phyloP scores from a whole-genome alignment of 805 yeast genomes.

The Metschnikowia anglica region DNA sequence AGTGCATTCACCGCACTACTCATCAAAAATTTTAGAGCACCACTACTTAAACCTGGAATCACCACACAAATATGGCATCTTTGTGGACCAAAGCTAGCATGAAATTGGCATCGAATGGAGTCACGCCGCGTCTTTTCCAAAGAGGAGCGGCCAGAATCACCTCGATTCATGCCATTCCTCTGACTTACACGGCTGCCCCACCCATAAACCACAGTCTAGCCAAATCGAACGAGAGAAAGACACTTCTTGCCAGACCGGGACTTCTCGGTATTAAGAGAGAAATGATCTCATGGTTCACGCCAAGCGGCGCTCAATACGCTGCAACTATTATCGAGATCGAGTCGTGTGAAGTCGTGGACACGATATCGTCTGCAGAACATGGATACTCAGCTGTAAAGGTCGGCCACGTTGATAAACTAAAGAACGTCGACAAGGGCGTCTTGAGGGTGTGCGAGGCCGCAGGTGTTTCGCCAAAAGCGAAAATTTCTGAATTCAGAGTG shows the following conservation, averaged over 20 bases:
- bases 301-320: conserved; percentile 66
- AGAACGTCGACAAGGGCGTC: conserved; percentile 55
- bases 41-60: background rate
- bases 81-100: conserved; percentile 12
- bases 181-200: conserved; percentile 47
- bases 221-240: conserved; percentile 67
- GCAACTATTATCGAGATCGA: conserved; percentile 88
- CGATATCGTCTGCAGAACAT: conserved; percentile 65
- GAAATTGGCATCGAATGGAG: conserved; percentile 7
- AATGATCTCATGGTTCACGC: conserved; percentile 81
- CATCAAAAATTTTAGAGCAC: conserved; percentile 9
- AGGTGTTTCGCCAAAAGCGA: conserved; percentile 77
- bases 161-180: conserved; percentile 53
- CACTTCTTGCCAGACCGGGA: conserved; percentile 78
- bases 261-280: conserved; percentile 81
- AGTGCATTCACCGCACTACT: conserved; percentile 10
- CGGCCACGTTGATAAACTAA: conserved; percentile 73
- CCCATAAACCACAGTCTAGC: conserved; percentile 65
- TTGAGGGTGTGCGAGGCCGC: conserved; percentile 80
- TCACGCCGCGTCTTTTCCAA: conserved; percentile 8
- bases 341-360: conserved; percentile 79
- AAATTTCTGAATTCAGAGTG: conserved; percentile 77
- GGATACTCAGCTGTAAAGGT: conserved; percentile 86
- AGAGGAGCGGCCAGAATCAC: conserved; percentile 45
- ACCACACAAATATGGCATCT: conserved; percentile 9